Evolutionary conservation across 331 rosid genomes (phyloP).

Genomic region (Acacia concinna): DNA sequence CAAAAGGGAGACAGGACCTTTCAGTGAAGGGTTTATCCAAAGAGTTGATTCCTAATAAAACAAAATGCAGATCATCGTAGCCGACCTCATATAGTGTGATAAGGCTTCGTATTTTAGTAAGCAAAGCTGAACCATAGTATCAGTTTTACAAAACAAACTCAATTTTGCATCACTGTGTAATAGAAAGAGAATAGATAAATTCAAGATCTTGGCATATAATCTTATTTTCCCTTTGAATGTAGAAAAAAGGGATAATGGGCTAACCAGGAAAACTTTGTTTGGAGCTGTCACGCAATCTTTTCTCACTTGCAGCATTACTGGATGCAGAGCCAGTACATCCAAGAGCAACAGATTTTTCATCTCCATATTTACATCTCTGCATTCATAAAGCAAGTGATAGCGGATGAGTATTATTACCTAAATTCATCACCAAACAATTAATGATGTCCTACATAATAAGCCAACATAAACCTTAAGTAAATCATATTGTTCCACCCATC

Average conservation of each 20-base stretch:
- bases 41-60: not conserved
- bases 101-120: not conserved
- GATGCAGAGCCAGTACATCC: conserved; percentile 47
- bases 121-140: not conserved
- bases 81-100: not conserved
- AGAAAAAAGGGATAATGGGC: conserved; percentile 27
- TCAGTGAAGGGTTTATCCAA: not conserved
- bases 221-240: not conserved
- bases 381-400: conserved; percentile 28
- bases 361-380: conserved; percentile 56
- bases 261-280: conserved; percentile 69
- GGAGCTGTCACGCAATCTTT: conserved; percentile 55
- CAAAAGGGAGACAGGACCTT: not conserved
- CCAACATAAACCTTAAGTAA: conserved; percentile 66
- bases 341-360: conserved; percentile 42
- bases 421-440: conserved; percentile 21
- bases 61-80: not conserved
- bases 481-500: conserved; percentile 79
- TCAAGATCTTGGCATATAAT: not conserved
- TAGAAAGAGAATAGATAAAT: not conserved
- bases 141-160: not conserved
- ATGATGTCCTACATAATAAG: conserved; percentile 19
- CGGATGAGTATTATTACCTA: not conserved
- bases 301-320: conserved; percentile 49
- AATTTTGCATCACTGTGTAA: not conserved